Conservation (phyloP, 2,329 filamentous ascomycete species). For the Lasiodiplodia citricola region DNA sequence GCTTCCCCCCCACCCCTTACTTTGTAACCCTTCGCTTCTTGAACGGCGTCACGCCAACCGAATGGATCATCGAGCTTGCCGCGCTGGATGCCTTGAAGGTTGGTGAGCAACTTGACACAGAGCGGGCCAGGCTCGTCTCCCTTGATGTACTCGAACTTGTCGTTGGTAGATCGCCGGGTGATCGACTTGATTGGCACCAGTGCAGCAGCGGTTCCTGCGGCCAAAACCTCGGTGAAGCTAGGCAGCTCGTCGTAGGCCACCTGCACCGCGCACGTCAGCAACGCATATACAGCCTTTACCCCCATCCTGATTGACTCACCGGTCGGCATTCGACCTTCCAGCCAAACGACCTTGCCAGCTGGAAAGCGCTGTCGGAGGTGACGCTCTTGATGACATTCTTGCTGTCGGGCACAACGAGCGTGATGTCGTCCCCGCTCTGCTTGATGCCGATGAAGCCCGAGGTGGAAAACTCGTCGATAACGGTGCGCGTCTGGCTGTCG, state of each 20-base stretch:
- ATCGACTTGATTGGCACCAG: slow-evolving; percentile 93
- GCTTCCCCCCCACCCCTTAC: slow-evolving; percentile 28
- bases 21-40: slow-evolving; percentile 46
- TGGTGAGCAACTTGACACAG: slow-evolving; percentile 73
- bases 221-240: slow-evolving; percentile 79
- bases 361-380: slow-evolving; percentile 77
- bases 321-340: slow-evolving; percentile 82
- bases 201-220: slow-evolving; percentile 88
- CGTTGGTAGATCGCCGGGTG: slow-evolving; percentile 66
- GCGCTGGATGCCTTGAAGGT: slow-evolving; percentile 83
- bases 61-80: slow-evolving; percentile 79
- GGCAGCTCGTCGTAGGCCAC: slow-evolving; percentile 69
- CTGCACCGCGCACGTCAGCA: slow-evolving; percentile 41
- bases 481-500: slow-evolving; percentile 80
- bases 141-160: slow-evolving; percentile 62
- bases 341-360: slow-evolving; percentile 77
- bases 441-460: slow-evolving; percentile 87
- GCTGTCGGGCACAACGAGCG: slow-evolving; percentile 85
- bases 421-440: slow-evolving; percentile 65
- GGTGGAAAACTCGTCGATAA: slow-evolving; percentile 95
- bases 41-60: slow-evolving; percentile 67
- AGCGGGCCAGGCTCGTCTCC: slow-evolving; percentile 74
- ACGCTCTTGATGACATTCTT: slow-evolving; percentile 87
- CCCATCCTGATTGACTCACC: slow-evolving; percentile 50
- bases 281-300: neutral